A percentile compares a stretch with the other conserved stretches of the same genome.
Evolutionary conservation across 2,329 filamentous ascomycete species (phyloP).

Genomic region (Didymella segeticola): DNA sequence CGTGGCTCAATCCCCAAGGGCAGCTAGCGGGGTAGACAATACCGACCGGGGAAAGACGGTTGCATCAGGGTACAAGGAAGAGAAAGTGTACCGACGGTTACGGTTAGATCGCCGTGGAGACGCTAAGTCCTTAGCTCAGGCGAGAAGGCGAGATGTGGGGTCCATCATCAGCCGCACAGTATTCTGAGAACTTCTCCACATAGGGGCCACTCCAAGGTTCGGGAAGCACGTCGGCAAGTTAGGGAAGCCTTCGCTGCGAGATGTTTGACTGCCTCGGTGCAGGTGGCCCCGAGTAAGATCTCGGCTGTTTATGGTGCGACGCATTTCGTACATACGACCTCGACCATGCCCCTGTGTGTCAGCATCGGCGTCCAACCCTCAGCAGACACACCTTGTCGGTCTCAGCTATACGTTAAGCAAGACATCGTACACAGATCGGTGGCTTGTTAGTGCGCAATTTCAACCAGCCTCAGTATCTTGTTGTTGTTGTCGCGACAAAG

Average conservation of each 20-base stretch:
- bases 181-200: slow-evolving; percentile 1
- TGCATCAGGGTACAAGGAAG: neutral
- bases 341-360: too few relatives aligned
- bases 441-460: neutral
- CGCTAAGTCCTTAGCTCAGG: neutral
- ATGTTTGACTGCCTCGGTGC: slow-evolving; percentile 8
- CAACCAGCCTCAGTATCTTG: neutral
- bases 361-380: neutral
- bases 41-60: slow-evolving; percentile 1
- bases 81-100: neutral
- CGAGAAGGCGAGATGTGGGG: neutral
- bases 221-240: slow-evolving; percentile 4
- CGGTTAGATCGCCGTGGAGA: neutral
- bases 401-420: neutral
- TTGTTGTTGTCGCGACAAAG: too few relatives aligned
- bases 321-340: neutral
- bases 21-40: slow-evolving; percentile 4
- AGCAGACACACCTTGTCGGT: neutral
- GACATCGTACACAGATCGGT: neutral
- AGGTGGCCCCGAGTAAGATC: neutral
- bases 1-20: neutral
- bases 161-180: neutral
- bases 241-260: neutral
- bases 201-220: neutral
- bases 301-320: neutral